Conservation (phyloP, 805 yeast species). For the Torulaspora gathmanii region DNA sequence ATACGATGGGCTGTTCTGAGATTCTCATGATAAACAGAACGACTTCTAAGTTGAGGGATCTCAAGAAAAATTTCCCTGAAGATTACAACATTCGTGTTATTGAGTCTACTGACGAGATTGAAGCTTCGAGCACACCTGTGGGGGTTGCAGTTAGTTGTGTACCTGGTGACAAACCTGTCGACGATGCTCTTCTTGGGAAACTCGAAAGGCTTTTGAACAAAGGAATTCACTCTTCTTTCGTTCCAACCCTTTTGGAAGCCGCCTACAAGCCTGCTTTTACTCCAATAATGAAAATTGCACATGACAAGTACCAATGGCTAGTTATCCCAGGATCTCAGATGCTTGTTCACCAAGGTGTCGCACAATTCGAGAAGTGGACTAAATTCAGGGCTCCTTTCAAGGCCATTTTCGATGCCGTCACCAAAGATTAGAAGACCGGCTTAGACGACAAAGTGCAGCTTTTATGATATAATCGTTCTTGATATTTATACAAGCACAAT, state of each 20-base stretch:
- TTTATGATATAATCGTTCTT: conserved; percentile 1
- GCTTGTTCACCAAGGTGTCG: conserved; percentile 90
- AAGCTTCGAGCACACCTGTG: conserved; percentile 39
- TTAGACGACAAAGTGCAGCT: not conserved
- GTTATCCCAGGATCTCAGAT: conserved; percentile 87
- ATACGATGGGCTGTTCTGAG: conserved; percentile 66
- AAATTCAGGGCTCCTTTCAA: conserved; percentile 59
- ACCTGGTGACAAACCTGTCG: conserved; percentile 76
- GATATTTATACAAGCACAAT: not conserved
- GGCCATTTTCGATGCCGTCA: conserved; percentile 58
- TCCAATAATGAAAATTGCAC: conserved; percentile 77
- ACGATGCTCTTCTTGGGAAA: conserved; percentile 43
- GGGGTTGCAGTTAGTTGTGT: conserved; percentile 70
- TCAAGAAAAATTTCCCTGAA: conserved; percentile 57
- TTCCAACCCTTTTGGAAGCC: conserved; percentile 73
- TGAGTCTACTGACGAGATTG: conserved; percentile 45
- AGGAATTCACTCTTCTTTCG: conserved; percentile 39
- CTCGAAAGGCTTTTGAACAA: conserved; percentile 46
- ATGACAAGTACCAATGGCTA: conserved; percentile 59
- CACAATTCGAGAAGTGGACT: conserved; percentile 77
- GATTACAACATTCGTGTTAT: conserved; percentile 56
- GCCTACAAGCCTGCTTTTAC: conserved; percentile 90
- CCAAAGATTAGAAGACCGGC: conserved; percentile 17
- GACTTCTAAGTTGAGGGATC: conserved; percentile 51
- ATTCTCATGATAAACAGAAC: conserved; percentile 84